Evolutionary conservation across 441 rosid species (phyloP).

Genomic region (Macaranga tanarius): DNA sequence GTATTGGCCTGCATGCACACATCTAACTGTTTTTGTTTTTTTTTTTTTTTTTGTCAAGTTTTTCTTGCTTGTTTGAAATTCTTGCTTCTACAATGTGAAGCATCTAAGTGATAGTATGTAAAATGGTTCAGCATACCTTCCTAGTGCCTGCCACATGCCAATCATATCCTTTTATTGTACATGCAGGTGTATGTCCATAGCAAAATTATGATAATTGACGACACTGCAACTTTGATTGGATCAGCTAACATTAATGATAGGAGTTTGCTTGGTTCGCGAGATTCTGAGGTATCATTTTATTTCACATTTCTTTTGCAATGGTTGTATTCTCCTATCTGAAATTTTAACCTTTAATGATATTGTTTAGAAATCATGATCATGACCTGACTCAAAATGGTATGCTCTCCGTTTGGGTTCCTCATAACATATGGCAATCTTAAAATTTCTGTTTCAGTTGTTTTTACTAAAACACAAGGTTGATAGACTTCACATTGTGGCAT

Average conservation of each 20-base stretch:
- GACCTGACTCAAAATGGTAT: background rate
- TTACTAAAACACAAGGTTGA: background rate
- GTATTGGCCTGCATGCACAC: conserved; percentile 35
- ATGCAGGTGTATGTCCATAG: conserved; percentile 95
- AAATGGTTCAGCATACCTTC: conserved; percentile 2
- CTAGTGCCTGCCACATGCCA: background rate
- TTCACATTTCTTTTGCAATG: conserved; percentile 6
- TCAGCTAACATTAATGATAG: conserved; percentile 97
- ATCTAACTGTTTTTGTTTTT: background rate
- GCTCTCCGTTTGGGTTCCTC: background rate
- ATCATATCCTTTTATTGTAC: conserved; percentile 5
- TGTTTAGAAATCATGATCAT: background rate
- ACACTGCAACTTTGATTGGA: conserved; percentile 70
- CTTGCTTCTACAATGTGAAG: background rate
- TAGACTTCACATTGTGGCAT: background rate
- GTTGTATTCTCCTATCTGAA: background rate
- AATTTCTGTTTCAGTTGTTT: background rate
- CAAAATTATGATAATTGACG: conserved; percentile 92
- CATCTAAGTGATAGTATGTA: conserved; percentile 3
- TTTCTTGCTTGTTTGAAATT: conserved; percentile 6
- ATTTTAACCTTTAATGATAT: background rate
- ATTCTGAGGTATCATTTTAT: conserved; percentile 76
- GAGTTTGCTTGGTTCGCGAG: conserved; percentile 98
- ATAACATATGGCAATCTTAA: background rate
- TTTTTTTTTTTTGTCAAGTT: background rate